These are phyloP conservation scores for Picochlorum costavermella DNA, from an alignment of 139 green algal genomes.

Conservation along the genomic window DNA sequence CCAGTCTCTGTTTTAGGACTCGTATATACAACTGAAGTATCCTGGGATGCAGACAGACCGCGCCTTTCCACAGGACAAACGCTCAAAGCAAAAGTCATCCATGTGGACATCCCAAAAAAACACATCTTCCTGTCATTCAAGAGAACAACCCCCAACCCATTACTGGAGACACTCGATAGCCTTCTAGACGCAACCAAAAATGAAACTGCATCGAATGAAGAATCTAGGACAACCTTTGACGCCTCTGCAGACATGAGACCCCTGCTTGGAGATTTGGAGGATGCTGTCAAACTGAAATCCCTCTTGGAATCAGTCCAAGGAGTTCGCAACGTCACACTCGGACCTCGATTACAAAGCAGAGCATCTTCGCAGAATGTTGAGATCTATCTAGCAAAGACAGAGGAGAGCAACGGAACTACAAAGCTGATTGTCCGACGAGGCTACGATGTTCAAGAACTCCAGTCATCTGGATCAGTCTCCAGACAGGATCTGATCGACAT, in stretches of 20 bases:
- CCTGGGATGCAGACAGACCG: slow-evolving; percentile 15
- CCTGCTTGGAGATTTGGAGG: slow-evolving; percentile 23
- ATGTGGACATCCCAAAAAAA: slow-evolving; percentile 14
- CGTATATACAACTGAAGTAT: slow-evolving; percentile 22
- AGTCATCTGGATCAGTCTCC: background rate
- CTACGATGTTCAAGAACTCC: slow-evolving; percentile 18
- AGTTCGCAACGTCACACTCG: slow-evolving; percentile 1
- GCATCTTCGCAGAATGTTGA: slow-evolving; percentile 24
- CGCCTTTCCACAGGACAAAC: slow-evolving; percentile 4
- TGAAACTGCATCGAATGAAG: background rate
- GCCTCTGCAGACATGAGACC: slow-evolving; percentile 12
- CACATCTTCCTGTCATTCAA: slow-evolving; percentile 24
- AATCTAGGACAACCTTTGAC: background rate
- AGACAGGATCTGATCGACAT: background rate
- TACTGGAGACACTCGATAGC: slow-evolving; percentile 26
- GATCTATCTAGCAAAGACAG: slow-evolving; percentile 12
- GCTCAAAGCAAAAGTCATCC: slow-evolving; percentile 12
- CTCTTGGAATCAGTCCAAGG: background rate
- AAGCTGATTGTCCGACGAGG: slow-evolving; percentile 20
- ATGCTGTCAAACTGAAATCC: slow-evolving; percentile 14
- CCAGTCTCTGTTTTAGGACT: slow-evolving; percentile 19
- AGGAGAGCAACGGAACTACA: slow-evolving; percentile 2
- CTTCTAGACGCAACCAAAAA: slow-evolving; percentile 8
- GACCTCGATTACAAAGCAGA: slow-evolving; percentile 23
- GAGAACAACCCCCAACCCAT: slow-evolving; percentile 11